Conservation (phyloP, 2,329 filamentous ascomycete genomes). For the Cytospora schulzeri region DNA sequence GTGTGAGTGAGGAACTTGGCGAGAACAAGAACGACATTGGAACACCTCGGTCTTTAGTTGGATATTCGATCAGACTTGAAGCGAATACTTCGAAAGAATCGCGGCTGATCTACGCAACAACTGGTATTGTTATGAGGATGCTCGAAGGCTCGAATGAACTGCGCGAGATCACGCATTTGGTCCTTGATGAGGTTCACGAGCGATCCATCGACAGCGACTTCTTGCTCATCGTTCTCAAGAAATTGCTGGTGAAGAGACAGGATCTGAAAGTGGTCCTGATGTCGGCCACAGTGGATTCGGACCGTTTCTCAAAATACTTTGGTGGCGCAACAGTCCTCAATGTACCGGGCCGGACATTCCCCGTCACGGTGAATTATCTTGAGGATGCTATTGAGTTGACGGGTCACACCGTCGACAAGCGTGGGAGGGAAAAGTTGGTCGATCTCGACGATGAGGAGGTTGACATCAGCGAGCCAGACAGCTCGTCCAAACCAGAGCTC, state of each 20-base stretch:
- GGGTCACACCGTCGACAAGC: constrained; percentile 64
- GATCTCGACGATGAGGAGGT: constrained; percentile 64
- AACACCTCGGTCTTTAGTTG: constrained; percentile 79
- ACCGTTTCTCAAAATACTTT: constrained; percentile 87
- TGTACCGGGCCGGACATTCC: constrained; percentile 91
- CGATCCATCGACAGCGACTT: constrained; percentile 97
- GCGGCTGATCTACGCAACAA: constrained; percentile 85
- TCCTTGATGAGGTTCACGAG: constrained; percentile 98
- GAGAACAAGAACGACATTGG: constrained; percentile 82
- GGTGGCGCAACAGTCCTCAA: constrained; percentile 83
- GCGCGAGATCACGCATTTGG: constrained; percentile 85
- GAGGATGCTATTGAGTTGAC: constrained; percentile 93
- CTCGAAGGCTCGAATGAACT: constrained; percentile 86
- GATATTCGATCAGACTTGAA: constrained; percentile 92
- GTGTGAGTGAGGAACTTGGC: constrained; percentile 93
- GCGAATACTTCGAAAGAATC: constrained; percentile 82
- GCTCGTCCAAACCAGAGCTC: constrained; percentile 57
- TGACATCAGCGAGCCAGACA: constrained; percentile 52
- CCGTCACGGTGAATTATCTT: constrained; percentile 82
- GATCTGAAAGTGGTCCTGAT: constrained; percentile 93
- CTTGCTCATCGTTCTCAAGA: constrained; percentile 85
- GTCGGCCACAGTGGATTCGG: constrained; percentile 95
- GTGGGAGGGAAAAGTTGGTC: constrained; percentile 55
- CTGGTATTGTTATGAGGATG: constrained; percentile 96
- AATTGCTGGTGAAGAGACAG: constrained; percentile 73